A percentile compares a stretch with the other conserved stretches of the same genome.
phyloP scores from a whole-genome alignment of 768 basidiomycete species.

The Clavaria fumosa region DNA sequence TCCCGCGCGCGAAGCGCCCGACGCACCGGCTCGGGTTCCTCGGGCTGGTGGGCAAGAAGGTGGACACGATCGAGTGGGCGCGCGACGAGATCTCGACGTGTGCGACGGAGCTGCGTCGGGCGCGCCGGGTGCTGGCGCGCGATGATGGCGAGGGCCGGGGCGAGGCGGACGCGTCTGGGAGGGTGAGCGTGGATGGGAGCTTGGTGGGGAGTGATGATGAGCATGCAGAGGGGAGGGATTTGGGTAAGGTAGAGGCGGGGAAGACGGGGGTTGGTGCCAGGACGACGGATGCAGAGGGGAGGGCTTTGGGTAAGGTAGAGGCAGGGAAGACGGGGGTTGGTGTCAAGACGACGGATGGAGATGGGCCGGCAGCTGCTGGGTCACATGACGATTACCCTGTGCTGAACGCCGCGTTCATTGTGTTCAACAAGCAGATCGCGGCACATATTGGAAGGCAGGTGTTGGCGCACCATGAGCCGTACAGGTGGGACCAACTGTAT shows the following conservation, averaged over 20 bases:
- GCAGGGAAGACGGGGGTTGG: constrained; percentile 17
- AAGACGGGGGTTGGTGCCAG: constrained; percentile 33
- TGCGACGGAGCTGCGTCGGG: constrained; percentile 36
- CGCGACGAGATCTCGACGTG: constrained; percentile 53
- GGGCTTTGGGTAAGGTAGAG: constrained; percentile 7
- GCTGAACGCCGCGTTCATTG: constrained; percentile 67
- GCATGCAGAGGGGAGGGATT: too few relatives aligned
- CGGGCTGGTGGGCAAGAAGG: constrained; percentile 64
- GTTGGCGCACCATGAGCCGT: constrained; percentile 67
- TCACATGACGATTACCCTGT: constrained; percentile 48
- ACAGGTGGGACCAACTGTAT: constrained; percentile 47
- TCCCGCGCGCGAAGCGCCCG: constrained; percentile 63
- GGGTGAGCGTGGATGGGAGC: background rate
- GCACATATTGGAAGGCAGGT: constrained; percentile 76
- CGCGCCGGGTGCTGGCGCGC: constrained; percentile 22
- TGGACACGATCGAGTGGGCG: constrained; percentile 89
- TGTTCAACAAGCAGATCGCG: constrained; percentile 85
- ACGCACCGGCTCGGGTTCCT: constrained; percentile 53
- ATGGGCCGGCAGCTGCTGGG: constrained; percentile 89
- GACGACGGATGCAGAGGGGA: too few relatives aligned
- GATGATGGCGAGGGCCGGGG: constrained; percentile 7
- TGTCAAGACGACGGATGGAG: constrained; percentile 90
- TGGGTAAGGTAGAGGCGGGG: background rate
- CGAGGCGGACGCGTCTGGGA: constrained; percentile 2
- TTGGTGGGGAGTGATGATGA: too few relatives aligned